Conservation (phyloP, 2,329 filamentous ascomycete genomes). For the Blastomyces parvus region DNA sequence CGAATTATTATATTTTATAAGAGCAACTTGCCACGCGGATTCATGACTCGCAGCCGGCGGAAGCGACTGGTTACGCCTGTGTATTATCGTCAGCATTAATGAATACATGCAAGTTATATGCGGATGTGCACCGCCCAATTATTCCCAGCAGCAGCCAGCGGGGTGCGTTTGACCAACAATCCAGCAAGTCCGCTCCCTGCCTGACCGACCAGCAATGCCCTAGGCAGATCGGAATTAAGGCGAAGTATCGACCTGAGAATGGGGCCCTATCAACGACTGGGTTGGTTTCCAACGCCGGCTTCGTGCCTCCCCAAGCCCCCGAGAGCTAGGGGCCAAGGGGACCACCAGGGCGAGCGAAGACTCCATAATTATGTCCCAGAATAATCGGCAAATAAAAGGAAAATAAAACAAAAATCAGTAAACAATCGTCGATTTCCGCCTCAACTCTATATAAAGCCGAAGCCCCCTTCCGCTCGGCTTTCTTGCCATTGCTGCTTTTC, state of each 20-base stretch:
- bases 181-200: background rate
- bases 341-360: background rate
- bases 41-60: background rate
- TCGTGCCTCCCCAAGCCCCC: background rate
- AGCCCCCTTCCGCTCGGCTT: slow-evolving; percentile 1
- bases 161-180: background rate
- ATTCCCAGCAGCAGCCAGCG: background rate
- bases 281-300: background rate
- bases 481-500: background rate
- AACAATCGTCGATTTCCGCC: slow-evolving; percentile 1
- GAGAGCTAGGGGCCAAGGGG: background rate
- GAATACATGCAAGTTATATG: background rate
- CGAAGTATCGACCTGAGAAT: background rate
- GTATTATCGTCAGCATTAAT: background rate
- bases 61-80: background rate
- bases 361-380: background rate
- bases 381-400: background rate
- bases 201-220: background rate
- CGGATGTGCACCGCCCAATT: background rate
- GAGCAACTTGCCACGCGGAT: background rate
- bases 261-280: background rate
- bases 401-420: background rate
- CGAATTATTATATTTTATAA: background rate
- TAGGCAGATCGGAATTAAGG: slow-evolving; percentile 3
- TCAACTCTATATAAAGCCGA: slow-evolving; percentile 4